These are phyloP conservation scores for Aquilaria sinensis DNA, from an alignment of 345 rosid genomes.

Conservation along the genomic window DNA sequence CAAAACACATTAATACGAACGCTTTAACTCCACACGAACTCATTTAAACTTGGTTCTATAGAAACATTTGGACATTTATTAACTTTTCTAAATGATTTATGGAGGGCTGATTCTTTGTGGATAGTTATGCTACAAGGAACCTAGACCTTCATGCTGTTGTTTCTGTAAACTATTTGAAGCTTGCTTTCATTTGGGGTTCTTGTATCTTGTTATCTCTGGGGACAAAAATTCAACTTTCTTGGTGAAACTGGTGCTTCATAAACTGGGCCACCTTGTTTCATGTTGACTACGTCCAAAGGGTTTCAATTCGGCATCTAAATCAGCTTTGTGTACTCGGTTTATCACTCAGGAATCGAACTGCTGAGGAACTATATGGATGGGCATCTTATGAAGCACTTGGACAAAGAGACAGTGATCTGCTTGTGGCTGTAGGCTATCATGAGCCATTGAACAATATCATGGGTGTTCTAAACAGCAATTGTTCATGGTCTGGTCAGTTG, in stretches of 20 bases:
- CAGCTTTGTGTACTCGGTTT: background rate
- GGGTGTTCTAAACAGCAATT: constrained; percentile 36
- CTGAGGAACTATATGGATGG: constrained; percentile 84
- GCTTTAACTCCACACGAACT: no score
- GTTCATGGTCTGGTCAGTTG: constrained; percentile 84
- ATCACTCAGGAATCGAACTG: constrained; percentile 66
- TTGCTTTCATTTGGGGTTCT: background rate
- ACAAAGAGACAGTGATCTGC: constrained; percentile 38
- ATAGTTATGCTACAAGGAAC: no score
- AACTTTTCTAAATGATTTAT: background rate
- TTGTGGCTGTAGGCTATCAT: constrained; percentile 52
- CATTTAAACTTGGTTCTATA: no score
- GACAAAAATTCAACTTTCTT: background rate
- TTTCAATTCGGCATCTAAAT: background rate
- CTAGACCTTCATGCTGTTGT: background rate
- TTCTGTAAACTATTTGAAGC: background rate
- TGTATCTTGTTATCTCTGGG: background rate
- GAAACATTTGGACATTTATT: no score
- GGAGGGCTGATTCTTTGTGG: no score
- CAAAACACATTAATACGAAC: no score
- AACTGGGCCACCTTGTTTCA: constrained; percentile 3
- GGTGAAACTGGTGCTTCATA: background rate
- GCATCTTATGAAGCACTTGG: constrained; percentile 61
- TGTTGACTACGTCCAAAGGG: constrained; percentile 1
- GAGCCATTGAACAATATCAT: constrained; percentile 32